phyloP scores from a whole-genome alignment of 2,329 filamentous ascomycete species.

The Phialophora tarda region DNA sequence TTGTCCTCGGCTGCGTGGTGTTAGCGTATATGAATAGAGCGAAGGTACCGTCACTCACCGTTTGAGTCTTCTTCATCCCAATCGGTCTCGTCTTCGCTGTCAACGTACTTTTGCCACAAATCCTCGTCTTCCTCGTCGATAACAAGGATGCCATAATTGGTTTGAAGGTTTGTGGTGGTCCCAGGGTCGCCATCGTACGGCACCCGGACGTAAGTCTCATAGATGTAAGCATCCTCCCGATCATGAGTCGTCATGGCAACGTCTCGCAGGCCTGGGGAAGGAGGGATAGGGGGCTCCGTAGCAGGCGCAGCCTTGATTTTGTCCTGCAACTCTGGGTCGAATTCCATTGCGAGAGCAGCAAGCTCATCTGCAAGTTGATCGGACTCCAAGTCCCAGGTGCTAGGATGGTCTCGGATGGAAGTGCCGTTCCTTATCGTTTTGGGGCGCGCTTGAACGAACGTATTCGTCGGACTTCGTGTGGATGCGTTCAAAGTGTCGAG shows the following conservation, averaged over 20 bases:
- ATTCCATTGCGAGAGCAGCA: conserved; percentile 50
- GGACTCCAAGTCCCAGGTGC: conserved; percentile 51
- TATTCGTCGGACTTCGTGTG: conserved; percentile 45
- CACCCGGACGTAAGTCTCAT: conserved; percentile 65
- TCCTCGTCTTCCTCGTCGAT: conserved; percentile 59
- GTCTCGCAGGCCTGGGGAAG: conserved; percentile 6
- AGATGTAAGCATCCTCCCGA: conserved; percentile 62
- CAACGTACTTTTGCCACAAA: conserved; percentile 63
- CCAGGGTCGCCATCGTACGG: conserved; percentile 40
- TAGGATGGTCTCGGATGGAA: conserved; percentile 46
- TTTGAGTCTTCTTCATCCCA: conserved; percentile 68
- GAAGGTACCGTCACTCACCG: conserved; percentile 46
- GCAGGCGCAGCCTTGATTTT: conserved; percentile 11
- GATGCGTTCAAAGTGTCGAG: conserved; percentile 39
- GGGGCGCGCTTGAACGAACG: conserved; percentile 35
- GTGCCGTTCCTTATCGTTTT: conserved; percentile 41
- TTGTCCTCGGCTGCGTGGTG: conserved; percentile 53
- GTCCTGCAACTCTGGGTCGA: conserved; percentile 43
- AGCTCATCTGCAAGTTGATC: conserved; percentile 51
- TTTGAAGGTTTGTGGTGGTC: background rate
- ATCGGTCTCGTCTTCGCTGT: conserved; percentile 59
- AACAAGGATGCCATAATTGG: conserved; percentile 53
- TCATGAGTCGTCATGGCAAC: conserved; percentile 51
- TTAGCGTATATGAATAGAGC: conserved; percentile 15
- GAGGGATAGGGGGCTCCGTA: background rate